A percentile compares a stretch with the other conserved stretches of the same genome.
These are phyloP conservation scores for Aspergillus terreus DNA, from an alignment of 2,329 filamentous ascomycete species.

Conservation along the genomic window DNA sequence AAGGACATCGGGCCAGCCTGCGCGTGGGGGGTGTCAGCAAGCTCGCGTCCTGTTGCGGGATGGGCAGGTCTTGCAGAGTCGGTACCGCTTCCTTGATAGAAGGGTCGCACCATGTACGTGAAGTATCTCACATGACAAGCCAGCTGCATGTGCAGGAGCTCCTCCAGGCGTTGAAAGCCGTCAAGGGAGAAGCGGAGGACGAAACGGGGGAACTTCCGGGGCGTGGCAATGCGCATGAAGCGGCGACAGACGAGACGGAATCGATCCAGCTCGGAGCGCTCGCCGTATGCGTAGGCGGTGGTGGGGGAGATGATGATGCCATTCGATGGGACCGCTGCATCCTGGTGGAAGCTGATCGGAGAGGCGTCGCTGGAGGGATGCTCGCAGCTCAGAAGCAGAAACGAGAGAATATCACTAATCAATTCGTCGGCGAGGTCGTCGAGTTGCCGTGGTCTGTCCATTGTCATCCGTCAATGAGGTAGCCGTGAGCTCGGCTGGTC, in stretches of 20 bases:
- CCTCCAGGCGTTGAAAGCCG: conserved; percentile 31
- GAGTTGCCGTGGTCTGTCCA: conserved; percentile 31
- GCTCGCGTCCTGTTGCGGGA: neutral
- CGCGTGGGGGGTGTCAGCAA: neutral
- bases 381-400: conserved; percentile 21
- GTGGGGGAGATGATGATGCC: neutral
- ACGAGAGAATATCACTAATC: conserved; percentile 31
- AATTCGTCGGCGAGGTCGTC: conserved; percentile 35
- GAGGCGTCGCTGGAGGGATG: conserved; percentile 10
- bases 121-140: conserved; percentile 36
- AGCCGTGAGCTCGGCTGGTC: conserved; percentile 32
- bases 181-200: conserved; percentile 33
- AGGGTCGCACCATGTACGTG: conserved; percentile 40
- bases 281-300: conserved; percentile 17
- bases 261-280: conserved; percentile 34
- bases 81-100: conserved; percentile 38
- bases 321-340: conserved; percentile 5
- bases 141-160: conserved; percentile 34
- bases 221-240: conserved; percentile 39
- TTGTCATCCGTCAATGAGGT: conserved; percentile 26
- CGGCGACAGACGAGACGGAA: conserved; percentile 40
- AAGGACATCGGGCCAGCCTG: conserved; percentile 29
- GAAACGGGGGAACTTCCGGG: conserved; percentile 37
- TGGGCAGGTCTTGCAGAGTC: conserved; percentile 14
- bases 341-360: conserved; percentile 6